Percentiles rank a stretch among this genome's conserved stretches.
These are phyloP conservation scores for Mycena belliarum DNA, from an alignment of 768 basidiomycete species.

Conservation along the genomic window DNA sequence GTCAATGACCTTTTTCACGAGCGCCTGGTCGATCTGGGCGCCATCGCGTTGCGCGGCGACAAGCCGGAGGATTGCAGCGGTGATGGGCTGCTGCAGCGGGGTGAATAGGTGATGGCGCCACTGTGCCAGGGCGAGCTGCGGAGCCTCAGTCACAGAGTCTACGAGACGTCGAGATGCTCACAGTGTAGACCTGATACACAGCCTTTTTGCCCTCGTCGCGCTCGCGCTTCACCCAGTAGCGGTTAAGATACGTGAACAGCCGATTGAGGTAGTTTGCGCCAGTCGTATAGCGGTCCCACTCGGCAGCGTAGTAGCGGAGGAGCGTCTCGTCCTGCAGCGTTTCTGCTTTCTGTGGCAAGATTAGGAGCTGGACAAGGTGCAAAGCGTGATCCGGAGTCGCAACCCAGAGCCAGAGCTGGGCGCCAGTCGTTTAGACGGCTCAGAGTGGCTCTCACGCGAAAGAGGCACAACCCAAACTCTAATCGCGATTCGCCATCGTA, in stretches of 20 bases:
- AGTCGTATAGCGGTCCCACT: conserved; percentile 97
- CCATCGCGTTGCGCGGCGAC: conserved; percentile 95
- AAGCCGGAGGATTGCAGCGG: conserved; percentile 81
- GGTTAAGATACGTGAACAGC: conserved; percentile 95
- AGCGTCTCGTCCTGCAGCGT: conserved; percentile 84
- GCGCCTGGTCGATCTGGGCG: conserved; percentile 86
- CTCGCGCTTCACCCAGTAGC: conserved; percentile 98
- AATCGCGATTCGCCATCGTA: background rate
- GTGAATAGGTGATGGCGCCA: conserved; percentile 93
- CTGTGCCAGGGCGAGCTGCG: conserved; percentile 88
- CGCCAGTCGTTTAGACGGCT: too few species aligned
- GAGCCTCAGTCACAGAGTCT: conserved; percentile 2
- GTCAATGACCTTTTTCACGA: conserved; percentile 93
- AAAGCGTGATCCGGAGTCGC: too few species aligned
- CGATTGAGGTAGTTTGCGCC: conserved; percentile 98
- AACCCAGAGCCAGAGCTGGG: too few species aligned
- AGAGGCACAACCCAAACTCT: too few species aligned
- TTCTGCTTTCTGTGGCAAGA: conserved; percentile 63
- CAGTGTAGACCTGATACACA: conserved; percentile 95
- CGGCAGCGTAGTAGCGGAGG: conserved; percentile 84
- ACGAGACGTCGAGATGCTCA: conserved; percentile 36
- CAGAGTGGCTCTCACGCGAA: too few species aligned
- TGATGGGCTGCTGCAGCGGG: conserved; percentile 78
- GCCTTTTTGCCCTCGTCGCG: conserved; percentile 95
- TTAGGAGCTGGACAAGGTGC: too few species aligned